Conservation (phyloP, 2,329 filamentous ascomycete genomes). For the Penicillium sumatraense region DNA sequence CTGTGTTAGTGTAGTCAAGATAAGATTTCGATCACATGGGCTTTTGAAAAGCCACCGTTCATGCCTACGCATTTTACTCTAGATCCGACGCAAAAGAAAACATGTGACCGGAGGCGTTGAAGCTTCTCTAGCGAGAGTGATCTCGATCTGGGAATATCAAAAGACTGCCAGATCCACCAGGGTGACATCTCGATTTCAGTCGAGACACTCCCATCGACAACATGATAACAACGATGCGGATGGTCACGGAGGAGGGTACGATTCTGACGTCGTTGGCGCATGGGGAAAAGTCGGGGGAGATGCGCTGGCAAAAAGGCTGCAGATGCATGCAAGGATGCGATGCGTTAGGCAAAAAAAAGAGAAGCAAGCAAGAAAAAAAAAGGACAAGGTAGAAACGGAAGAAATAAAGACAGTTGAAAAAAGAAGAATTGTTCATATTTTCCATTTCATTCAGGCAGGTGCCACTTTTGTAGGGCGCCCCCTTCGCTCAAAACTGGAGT, state of each 20-base stretch:
- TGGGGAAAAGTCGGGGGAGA: neutral
- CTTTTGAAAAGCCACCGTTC: slow-evolving; percentile 9
- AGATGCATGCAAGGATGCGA: slow-evolving; percentile 2
- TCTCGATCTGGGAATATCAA: too few relatives aligned
- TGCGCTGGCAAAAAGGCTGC: slow-evolving; percentile 1
- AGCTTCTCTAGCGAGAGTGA: neutral
- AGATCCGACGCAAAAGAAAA: slow-evolving; percentile 10
- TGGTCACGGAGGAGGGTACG: neutral
- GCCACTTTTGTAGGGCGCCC: slow-evolving; percentile 41
- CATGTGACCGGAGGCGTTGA: slow-evolving; percentile 7
- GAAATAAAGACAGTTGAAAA: slow-evolving; percentile 4
- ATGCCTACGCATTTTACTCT: slow-evolving; percentile 10
- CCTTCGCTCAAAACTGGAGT: slow-evolving; percentile 42
- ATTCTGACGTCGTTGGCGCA: slow-evolving; percentile 1
- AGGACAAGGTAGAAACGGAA: too few relatives aligned
- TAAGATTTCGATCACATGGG: slow-evolving; percentile 24
- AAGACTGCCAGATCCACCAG: too few relatives aligned
- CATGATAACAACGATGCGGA: neutral
- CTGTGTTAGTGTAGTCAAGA: slow-evolving; percentile 11
- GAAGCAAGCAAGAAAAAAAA: neutral
- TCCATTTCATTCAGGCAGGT: slow-evolving; percentile 47
- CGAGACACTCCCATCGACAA: neutral
- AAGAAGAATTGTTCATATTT: slow-evolving; percentile 44
- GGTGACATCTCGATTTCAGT: neutral
- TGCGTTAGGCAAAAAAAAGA: too few relatives aligned